Conservation (phyloP, 176 grass and related monocot genomes). For the Hordeum vulgare region MorexV3_pseudomolecules_assembly NC_058521.1:578908408-578908907, state of each 20-base stretch:
- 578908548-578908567: constrained; percentile 33
- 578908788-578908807: constrained; percentile 34
- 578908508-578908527: constrained; percentile 30
- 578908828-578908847: constrained; percentile 53
- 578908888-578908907: constrained; percentile 32
- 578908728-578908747: constrained; percentile 30
- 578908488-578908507: constrained; percentile 32
- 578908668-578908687: neutral
- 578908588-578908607: constrained; percentile 49
- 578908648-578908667: constrained; percentile 31
- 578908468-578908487: constrained; percentile 28
- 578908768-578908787: constrained; percentile 17
- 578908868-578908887: constrained; percentile 12
- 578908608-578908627: constrained; percentile 42
- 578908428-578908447: constrained; percentile 56
- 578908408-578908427: constrained; percentile 55
- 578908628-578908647: constrained; percentile 43
- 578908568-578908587: constrained; percentile 46
- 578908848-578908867: constrained; percentile 62
- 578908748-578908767: constrained; percentile 24
- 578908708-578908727: constrained; percentile 67
- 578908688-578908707: constrained; percentile 27
- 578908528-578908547: constrained; percentile 17
- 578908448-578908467: constrained; percentile 46
- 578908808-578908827: constrained; percentile 49